Conservation (phyloP, 164 flowering plant genomes). For the Kingdonia uniflora region DNA sequence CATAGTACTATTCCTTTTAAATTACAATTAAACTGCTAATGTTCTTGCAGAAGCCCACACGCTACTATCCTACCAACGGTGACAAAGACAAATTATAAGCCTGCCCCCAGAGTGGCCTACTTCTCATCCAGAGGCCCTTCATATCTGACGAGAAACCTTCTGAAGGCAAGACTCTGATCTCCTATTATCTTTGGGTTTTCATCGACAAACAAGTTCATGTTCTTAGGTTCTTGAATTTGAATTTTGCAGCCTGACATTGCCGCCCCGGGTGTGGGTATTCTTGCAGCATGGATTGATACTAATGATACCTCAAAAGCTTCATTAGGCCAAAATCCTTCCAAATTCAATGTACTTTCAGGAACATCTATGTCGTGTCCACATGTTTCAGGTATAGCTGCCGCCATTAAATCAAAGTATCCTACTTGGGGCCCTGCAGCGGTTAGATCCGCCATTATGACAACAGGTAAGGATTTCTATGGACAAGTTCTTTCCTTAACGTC, state of each 20-base stretch:
- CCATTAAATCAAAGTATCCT: constrained; percentile 47
- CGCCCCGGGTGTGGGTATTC: constrained; percentile 79
- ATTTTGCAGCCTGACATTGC: constrained; percentile 75
- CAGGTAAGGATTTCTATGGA: constrained; percentile 32
- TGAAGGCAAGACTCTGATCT: constrained; percentile 43
- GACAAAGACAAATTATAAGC: constrained; percentile 28
- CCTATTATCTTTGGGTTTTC: not conserved
- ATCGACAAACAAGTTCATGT: not conserved
- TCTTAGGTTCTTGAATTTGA: not conserved
- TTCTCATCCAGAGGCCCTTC: constrained; percentile 82
- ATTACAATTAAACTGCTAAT: not conserved
- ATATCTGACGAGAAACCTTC: constrained; percentile 29
- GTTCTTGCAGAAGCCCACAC: constrained; percentile 34
- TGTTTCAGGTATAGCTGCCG: constrained; percentile 63
- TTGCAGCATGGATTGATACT: constrained; percentile 67
- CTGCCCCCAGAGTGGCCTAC: constrained; percentile 51
- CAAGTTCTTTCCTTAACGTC: no score
- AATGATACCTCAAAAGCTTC: constrained; percentile 25
- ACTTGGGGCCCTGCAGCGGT: constrained; percentile 62
- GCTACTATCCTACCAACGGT: constrained; percentile 58
- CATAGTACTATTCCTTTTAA: no score
- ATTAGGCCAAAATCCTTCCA: constrained; percentile 35
- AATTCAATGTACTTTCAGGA: constrained; percentile 57
- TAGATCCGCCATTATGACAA: constrained; percentile 76
- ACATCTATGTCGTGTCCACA: constrained; percentile 93